A percentile compares a stretch with the other conserved stretches of the same genome.
Conservation (phyloP, 257 asterid species). For the Plectranthus barbatus region DNA sequence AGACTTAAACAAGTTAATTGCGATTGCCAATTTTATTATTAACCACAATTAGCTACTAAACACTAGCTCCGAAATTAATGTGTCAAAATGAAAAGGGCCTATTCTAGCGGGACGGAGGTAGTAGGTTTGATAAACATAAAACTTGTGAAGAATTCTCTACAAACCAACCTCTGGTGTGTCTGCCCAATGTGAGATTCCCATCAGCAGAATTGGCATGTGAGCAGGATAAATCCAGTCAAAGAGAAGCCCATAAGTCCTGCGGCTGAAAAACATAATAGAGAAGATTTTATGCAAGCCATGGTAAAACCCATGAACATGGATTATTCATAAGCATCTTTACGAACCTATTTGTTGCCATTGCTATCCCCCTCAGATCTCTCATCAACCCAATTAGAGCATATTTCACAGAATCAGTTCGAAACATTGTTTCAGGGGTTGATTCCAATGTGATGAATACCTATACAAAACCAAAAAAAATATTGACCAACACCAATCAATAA, state of each 20-base stretch:
- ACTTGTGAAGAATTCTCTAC: neutral
- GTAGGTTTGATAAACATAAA: conserved; percentile 6
- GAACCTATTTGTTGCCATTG: conserved; percentile 93
- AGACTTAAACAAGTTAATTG: too few relatives aligned
- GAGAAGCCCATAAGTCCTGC: conserved; percentile 79
- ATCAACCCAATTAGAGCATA: conserved; percentile 86
- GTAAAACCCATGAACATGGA: neutral
- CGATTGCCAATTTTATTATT: too few relatives aligned
- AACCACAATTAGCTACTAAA: too few relatives aligned
- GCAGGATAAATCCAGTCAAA: conserved; percentile 98
- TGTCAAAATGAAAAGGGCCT: too few relatives aligned
- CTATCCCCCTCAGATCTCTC: conserved; percentile 96
- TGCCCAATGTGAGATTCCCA: conserved; percentile 93
- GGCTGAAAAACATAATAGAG: conserved; percentile 47
- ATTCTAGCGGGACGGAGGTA: too few relatives aligned
- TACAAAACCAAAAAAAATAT: conserved; percentile 15
- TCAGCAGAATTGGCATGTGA: conserved; percentile 79
- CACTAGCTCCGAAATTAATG: too few relatives aligned
- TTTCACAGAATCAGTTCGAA: conserved; percentile 78
- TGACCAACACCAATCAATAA: conserved; percentile 7
- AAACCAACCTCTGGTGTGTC: conserved; percentile 82
- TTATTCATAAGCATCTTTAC: conserved; percentile 13
- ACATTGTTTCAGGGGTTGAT: conserved; percentile 73
- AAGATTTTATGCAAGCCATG: conserved; percentile 10
- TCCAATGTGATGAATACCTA: conserved; percentile 73